Conservation (phyloP, 139 green algal species). For the Tetradesmus obliquus region DNA sequence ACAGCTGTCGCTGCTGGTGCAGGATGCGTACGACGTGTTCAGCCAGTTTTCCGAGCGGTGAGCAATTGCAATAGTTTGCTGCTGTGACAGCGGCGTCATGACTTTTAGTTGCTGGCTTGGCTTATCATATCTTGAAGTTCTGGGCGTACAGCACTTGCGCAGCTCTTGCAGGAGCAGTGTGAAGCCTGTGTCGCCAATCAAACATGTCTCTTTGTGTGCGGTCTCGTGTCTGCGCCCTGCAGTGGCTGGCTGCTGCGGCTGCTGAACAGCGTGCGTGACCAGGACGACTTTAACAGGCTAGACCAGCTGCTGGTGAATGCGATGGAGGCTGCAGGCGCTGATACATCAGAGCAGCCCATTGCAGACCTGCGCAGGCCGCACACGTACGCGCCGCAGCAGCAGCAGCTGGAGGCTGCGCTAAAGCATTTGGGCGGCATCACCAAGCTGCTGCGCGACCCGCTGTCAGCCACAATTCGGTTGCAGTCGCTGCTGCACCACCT, state of each 20-base stretch:
- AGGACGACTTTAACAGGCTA: conserved; percentile 45
- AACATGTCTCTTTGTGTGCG: neutral
- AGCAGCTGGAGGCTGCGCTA: conserved; percentile 24
- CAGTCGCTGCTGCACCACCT: conserved; percentile 31
- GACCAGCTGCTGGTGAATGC: conserved; percentile 38
- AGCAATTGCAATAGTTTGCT: neutral
- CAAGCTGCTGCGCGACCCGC: neutral
- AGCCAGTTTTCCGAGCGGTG: conserved; percentile 44
- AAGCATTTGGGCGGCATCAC: conserved; percentile 21
- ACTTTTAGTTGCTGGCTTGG: neutral
- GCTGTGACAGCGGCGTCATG: neutral
- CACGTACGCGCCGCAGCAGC: conserved; percentile 33
- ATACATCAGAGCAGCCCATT: conserved; percentile 11
- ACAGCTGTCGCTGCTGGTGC: conserved; percentile 32
- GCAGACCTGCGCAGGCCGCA: conserved; percentile 12
- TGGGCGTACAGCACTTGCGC: neutral
- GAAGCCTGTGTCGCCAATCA: neutral
- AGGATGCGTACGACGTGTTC: conserved; percentile 46
- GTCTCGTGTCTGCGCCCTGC: neutral
- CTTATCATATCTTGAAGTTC: neutral
- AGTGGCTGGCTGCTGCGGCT: conserved; percentile 47
- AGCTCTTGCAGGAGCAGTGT: neutral
- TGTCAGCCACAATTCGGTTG: conserved; percentile 27
- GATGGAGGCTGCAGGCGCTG: neutral
- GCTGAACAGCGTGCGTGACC: conserved; percentile 24